Evolutionary conservation across 257 asterid species (phyloP).

Genomic region (Lavandula angustifolia): DNA sequence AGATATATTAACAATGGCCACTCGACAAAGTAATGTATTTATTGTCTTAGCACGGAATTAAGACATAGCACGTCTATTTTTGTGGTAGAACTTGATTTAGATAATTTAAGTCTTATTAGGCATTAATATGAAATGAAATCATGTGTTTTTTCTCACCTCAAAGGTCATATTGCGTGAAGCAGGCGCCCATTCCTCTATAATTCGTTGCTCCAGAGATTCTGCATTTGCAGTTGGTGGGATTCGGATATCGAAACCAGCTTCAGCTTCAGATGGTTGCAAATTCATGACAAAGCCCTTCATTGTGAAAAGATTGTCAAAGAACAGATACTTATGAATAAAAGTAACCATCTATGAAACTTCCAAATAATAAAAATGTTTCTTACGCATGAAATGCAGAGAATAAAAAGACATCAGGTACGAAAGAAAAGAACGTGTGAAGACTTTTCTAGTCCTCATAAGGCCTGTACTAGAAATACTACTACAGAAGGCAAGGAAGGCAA

Average conservation of each 20-base stretch:
- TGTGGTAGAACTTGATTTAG: not conserved
- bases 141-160: constrained; percentile 58
- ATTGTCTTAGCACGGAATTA: not conserved
- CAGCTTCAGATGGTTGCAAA: constrained; percentile 97
- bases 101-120: not conserved
- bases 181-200: constrained; percentile 98
- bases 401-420: not conserved
- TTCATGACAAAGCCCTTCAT: constrained; percentile 95
- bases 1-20: constrained; percentile 35
- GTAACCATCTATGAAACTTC: not conserved
- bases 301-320: constrained; percentile 18
- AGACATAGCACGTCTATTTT: constrained; percentile 23
- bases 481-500: not conserved
- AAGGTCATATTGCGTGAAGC: constrained; percentile 83
- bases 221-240: constrained; percentile 83
- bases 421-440: constrained; percentile 8
- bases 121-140: not conserved
- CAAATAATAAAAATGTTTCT: not conserved
- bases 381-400: constrained; percentile 18
- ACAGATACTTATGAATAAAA: constrained; percentile 9
- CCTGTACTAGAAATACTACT: constrained; percentile 1
- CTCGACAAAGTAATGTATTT: not conserved
- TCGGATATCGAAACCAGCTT: constrained; percentile 95
- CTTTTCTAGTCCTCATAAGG: not conserved
- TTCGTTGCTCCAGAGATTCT: constrained; percentile 76